These are phyloP conservation scores for Scenedesmus sp. DNA, from an alignment of 163 green algal species.

Conservation along the genomic window DNA sequence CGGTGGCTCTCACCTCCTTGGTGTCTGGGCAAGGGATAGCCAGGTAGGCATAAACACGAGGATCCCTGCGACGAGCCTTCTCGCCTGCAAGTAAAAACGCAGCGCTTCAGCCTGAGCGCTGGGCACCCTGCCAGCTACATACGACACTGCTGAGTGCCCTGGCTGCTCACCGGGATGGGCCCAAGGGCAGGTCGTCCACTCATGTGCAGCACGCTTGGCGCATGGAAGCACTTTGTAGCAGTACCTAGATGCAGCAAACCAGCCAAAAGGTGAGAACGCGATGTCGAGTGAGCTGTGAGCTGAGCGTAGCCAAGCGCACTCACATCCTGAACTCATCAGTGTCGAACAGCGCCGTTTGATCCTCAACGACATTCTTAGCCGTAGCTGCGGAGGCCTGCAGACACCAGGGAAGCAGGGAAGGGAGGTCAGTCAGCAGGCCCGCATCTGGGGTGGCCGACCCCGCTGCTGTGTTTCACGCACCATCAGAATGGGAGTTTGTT, in stretches of 20 bases:
- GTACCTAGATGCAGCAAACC: neutral
- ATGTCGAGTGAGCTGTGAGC: neutral
- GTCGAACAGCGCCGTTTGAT: slow-evolving; percentile 34
- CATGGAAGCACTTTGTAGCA: slow-evolving; percentile 79
- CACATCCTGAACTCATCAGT: slow-evolving; percentile 62
- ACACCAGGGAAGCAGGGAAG: neutral
- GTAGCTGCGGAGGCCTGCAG: neutral
- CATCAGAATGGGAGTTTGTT: neutral
- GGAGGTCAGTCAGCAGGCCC: neutral
- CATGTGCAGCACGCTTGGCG: slow-evolving; percentile 81
- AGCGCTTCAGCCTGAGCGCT: neutral
- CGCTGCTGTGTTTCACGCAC: neutral
- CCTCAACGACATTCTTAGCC: neutral
- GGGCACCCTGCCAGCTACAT: neutral
- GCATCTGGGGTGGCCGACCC: neutral
- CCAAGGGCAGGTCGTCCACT: slow-evolving; percentile 90
- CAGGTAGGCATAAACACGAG: slow-evolving; percentile 70
- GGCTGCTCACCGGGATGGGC: slow-evolving; percentile 64
- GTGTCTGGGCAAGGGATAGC: slow-evolving; percentile 85
- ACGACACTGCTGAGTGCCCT: slow-evolving; percentile 53
- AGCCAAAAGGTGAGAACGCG: neutral
- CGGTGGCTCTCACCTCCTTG: slow-evolving; percentile 74
- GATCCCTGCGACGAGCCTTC: slow-evolving; percentile 72
- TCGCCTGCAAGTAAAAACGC: slow-evolving; percentile 31
- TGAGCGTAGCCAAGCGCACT: neutral